Conservation (phyloP, 139 green algal genomes). For the Chlorella vulgaris region DNA sequence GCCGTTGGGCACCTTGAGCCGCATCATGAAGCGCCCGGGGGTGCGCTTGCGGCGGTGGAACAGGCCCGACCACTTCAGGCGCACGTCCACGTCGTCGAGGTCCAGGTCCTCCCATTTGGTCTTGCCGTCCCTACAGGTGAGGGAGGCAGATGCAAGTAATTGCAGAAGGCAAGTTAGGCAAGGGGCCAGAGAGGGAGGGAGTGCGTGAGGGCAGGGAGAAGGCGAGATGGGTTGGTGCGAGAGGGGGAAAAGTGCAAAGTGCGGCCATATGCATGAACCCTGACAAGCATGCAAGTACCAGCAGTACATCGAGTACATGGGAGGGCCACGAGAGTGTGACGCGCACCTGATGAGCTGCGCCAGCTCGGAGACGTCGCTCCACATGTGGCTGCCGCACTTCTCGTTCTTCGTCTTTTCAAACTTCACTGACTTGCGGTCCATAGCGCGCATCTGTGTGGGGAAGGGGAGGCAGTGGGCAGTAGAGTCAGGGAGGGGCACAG, state of each 20-base stretch:
- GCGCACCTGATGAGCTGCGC: slow-evolving; percentile 64
- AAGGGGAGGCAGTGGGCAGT: background rate
- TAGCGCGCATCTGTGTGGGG: slow-evolving; percentile 41
- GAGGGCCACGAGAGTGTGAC: background rate
- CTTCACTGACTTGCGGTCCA: slow-evolving; percentile 78
- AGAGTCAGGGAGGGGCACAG: background rate
- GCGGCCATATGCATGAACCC: too few relatives aligned
- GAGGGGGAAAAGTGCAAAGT: too few relatives aligned
- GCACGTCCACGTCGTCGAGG: slow-evolving; percentile 94
- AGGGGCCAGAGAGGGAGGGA: too few relatives aligned
- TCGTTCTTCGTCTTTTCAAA: slow-evolving; percentile 83
- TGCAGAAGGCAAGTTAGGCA: too few relatives aligned
- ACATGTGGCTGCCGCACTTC: slow-evolving; percentile 82
- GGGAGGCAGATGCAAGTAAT: background rate
- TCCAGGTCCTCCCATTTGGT: slow-evolving; percentile 81
- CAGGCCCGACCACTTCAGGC: slow-evolving; percentile 96
- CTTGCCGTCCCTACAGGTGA: slow-evolving; percentile 59
- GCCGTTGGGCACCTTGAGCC: slow-evolving; percentile 93
- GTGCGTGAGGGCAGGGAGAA: too few relatives aligned
- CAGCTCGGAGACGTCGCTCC: slow-evolving; percentile 73
- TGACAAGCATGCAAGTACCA: too few relatives aligned
- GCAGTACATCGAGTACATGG: background rate
- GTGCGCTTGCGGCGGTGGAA: slow-evolving; percentile 96
- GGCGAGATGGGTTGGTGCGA: too few relatives aligned
- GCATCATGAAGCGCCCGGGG: slow-evolving; percentile 97